phyloP scores from a whole-genome alignment of 202 grass and related monocot genomes.

The Elaeis oleifera region DNA sequence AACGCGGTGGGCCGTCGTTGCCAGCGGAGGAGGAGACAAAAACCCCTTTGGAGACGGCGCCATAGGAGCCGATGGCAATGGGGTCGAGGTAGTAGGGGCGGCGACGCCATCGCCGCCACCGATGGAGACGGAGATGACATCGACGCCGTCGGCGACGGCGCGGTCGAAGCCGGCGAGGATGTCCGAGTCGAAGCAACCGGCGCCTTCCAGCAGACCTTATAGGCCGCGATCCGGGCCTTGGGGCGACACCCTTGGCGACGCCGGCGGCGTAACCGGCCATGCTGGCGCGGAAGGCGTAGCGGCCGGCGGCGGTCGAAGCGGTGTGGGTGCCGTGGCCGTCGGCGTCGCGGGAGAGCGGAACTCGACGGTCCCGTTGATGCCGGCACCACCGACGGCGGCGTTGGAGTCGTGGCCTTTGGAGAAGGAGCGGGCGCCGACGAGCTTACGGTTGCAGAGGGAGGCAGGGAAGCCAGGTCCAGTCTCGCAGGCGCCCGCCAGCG shows the following conservation, averaged over 20 bases:
- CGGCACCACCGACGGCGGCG: neutral
- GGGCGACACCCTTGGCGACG: constrained; percentile 7
- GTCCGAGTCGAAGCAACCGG: constrained; percentile 13
- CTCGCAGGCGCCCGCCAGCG: constrained; percentile 14
- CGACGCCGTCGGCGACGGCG: constrained; percentile 1
- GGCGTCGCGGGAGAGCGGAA: constrained; percentile 9
- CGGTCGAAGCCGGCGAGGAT: constrained; percentile 12
- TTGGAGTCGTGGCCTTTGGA: constrained; percentile 8
- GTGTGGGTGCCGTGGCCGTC: constrained; percentile 20
- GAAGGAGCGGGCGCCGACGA: constrained; percentile 11
- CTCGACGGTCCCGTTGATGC: constrained; percentile 1
- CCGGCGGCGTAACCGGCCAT: constrained; percentile 9
- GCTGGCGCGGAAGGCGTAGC: neutral
- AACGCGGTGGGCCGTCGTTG: neutral
- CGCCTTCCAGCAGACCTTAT: constrained; percentile 14
- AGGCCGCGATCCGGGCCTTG: constrained; percentile 3
- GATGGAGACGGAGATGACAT: constrained; percentile 4
- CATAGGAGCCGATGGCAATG: constrained; percentile 9
- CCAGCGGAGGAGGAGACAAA: constrained; percentile 14
- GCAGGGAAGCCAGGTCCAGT: neutral
- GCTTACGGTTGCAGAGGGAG: constrained; percentile 11
- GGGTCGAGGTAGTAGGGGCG: constrained; percentile 6
- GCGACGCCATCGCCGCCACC: neutral
- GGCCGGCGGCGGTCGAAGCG: constrained; percentile 13
- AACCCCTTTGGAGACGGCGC: constrained; percentile 3